Percentiles rank a stretch among this genome's conserved stretches.
These are phyloP conservation scores for Ilyonectria sp. DNA, from an alignment of 2,329 filamentous ascomycete genomes.

Conservation along the genomic window DNA sequence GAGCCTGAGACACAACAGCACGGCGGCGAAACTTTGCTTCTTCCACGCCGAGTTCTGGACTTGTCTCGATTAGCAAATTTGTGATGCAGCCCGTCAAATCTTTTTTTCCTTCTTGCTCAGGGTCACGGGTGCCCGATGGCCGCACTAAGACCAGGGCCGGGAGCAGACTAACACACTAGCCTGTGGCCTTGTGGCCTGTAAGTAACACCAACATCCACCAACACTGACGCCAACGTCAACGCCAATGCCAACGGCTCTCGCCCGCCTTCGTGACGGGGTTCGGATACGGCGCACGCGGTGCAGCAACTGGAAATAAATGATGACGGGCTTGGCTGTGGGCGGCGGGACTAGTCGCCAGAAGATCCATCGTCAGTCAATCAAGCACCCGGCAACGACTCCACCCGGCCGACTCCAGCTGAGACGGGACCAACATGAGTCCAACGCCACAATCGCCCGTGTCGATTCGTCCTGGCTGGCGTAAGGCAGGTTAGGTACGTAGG, in stretches of 20 bases:
- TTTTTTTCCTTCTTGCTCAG: not conserved
- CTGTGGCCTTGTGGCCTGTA: not conserved
- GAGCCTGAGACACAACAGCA: not conserved
- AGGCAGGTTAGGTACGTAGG: no score
- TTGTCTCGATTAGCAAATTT: not conserved
- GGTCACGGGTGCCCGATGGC: not conserved
- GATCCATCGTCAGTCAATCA: not conserved
- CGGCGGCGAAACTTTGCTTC: not conserved
- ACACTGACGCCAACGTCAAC: not conserved
- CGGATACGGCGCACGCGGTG: not conserved
- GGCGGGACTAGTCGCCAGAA: not conserved
- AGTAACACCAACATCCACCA: not conserved
- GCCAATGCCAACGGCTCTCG: not conserved
- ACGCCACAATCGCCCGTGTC: slow-evolving; percentile 1
- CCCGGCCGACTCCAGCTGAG: slow-evolving; percentile 18
- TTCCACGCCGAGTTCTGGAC: not conserved
- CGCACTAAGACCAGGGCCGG: not conserved
- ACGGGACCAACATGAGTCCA: slow-evolving; percentile 22
- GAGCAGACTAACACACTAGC: not conserved
- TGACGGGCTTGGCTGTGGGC: not conserved
- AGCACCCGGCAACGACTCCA: not conserved
- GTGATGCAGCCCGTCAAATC: no score
- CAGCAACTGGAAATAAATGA: slow-evolving; percentile 1
- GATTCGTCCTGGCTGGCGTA: not conserved
- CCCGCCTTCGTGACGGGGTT: not conserved